Conservation (phyloP, 805 yeast genomes). For the Brettanomyces nanus region DNA sequence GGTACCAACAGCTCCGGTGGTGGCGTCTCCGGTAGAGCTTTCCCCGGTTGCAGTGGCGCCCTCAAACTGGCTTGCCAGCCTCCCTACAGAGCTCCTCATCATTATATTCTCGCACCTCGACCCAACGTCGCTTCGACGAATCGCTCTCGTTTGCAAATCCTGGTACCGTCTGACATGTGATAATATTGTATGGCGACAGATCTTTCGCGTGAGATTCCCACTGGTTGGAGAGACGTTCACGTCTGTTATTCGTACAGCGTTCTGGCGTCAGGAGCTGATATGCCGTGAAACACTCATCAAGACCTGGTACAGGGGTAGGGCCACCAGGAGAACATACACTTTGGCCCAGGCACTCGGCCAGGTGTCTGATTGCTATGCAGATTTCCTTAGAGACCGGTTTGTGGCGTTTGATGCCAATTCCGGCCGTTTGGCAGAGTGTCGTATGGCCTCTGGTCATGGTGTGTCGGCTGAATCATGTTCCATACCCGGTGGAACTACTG, state of each 20-base stretch:
- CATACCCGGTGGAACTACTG: constrained; percentile 25
- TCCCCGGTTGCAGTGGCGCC: too few relatives aligned
- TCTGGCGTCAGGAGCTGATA: constrained; percentile 42
- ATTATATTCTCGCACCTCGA: constrained; percentile 38
- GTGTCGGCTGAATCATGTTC: constrained; percentile 14
- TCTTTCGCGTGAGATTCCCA: constrained; percentile 34
- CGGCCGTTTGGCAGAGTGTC: constrained; percentile 19
- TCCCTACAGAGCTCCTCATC: constrained; percentile 42
- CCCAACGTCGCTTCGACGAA: constrained; percentile 31
- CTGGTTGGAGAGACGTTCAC: constrained; percentile 30
- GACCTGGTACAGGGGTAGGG: constrained; percentile 31
- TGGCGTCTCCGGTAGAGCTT: too few relatives aligned
- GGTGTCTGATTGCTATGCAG: constrained; percentile 18
- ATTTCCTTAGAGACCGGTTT: constrained; percentile 19
- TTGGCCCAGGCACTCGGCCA: constrained; percentile 4
- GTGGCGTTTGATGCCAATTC: constrained; percentile 18
- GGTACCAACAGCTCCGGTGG: too few relatives aligned
- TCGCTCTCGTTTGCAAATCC: constrained; percentile 37
- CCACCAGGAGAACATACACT: constrained; percentile 15
- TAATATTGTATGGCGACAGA: constrained; percentile 38
- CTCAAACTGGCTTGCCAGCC: too few relatives aligned
- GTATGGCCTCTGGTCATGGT: constrained; percentile 17
- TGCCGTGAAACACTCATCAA: constrained; percentile 28
- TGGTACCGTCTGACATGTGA: constrained; percentile 41
- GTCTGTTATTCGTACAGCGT: constrained; percentile 32